A percentile compares a stretch with the other conserved stretches of the same genome.
Conservation (phyloP, 179 eudicot species). For the Monotropa hypopitys region DNA sequence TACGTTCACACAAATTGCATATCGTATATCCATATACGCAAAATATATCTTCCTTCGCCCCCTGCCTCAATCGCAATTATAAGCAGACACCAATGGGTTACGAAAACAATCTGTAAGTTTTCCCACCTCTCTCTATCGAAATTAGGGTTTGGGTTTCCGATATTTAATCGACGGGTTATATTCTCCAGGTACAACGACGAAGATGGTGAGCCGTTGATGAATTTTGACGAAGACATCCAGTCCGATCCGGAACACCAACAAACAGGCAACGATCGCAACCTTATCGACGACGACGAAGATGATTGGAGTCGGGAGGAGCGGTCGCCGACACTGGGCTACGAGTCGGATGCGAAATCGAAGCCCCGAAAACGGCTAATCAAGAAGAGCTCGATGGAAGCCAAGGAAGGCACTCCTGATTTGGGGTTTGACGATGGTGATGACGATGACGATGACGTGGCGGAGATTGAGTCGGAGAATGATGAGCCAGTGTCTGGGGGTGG, state of each 20-base stretch:
- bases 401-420: slow-evolving; percentile 33
- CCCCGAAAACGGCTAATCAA: slow-evolving; percentile 61
- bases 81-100: slow-evolving; percentile 24
- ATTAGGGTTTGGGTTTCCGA: slow-evolving; percentile 18
- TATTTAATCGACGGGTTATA: neutral
- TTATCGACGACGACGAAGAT: slow-evolving; percentile 28
- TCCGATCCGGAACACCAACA: slow-evolving; percentile 30
- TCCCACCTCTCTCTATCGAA: neutral
- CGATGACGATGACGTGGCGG: slow-evolving; percentile 10
- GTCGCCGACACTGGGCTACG: slow-evolving; percentile 44
- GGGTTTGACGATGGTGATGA: slow-evolving; percentile 24
- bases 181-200: slow-evolving; percentile 41
- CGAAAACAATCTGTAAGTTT: slow-evolving; percentile 53
- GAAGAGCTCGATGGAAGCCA: slow-evolving; percentile 27
- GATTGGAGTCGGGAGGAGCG: slow-evolving; percentile 37
- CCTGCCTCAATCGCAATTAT: neutral
- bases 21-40: neutral
- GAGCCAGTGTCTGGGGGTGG: slow-evolving; percentile 15
- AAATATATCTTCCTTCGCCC: neutral
- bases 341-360: slow-evolving; percentile 29
- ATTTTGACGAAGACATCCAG: slow-evolving; percentile 37
- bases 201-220: slow-evolving; percentile 76
- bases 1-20: neutral
- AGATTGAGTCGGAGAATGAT: slow-evolving; percentile 20
- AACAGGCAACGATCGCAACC: slow-evolving; percentile 16